phyloP scores from a whole-genome alignment of 495 filamentous ascomycete genomes.

The Podospora pseudocomata region DNA sequence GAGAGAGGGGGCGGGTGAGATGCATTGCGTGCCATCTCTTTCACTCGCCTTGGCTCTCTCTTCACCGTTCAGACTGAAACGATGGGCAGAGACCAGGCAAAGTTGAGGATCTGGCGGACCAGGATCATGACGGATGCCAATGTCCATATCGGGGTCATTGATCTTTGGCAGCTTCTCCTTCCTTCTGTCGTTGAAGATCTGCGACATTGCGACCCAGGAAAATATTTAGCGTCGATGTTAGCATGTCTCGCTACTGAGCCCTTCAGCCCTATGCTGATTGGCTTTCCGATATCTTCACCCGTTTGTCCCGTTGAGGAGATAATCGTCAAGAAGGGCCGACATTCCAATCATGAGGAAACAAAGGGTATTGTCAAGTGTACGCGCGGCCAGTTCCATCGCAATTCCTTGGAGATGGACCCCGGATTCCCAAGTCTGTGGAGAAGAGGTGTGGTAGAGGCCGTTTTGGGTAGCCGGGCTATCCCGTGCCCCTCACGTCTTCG shows the following conservation, averaged over 20 bases:
- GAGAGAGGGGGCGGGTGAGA: neutral
- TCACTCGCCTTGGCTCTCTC: no score
- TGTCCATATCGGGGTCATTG: neutral
- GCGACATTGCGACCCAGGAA: neutral
- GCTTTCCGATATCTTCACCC: neutral
- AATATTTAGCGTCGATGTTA: neutral
- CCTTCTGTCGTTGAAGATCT: neutral
- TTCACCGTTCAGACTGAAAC: neutral
- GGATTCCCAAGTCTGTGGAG: neutral
- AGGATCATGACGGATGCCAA: neutral
- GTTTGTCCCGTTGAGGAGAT: neutral
- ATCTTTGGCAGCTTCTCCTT: neutral
- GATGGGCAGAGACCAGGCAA: neutral
- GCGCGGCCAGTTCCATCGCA: no score
- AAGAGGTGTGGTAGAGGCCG: neutral
- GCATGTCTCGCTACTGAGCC: neutral
- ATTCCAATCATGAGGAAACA: neutral
- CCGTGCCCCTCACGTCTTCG: neutral
- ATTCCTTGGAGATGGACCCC: neutral
- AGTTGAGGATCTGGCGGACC: neutral
- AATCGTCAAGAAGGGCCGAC: neutral
- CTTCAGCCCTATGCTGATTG: neutral
- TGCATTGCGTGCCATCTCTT: neutral
- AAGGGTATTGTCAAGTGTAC: neutral
- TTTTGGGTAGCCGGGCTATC: neutral